phyloP scores from a whole-genome alignment of 371 early-diverging fungal species.

The Mortierella sp. region DNA sequence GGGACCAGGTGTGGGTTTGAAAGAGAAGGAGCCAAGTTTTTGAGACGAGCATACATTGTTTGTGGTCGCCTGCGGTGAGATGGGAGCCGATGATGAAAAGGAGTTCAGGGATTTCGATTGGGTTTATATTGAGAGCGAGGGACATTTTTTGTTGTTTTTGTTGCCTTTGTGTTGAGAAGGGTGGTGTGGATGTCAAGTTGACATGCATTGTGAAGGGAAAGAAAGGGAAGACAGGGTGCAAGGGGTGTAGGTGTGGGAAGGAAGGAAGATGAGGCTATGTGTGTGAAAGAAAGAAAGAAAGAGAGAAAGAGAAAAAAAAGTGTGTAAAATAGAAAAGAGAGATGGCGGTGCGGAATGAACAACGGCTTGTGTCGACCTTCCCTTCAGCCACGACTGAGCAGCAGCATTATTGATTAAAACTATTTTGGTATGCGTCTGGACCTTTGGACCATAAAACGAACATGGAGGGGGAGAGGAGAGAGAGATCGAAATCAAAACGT shows the following conservation, averaged over 20 bases:
- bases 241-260: background rate
- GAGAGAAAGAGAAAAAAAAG: background rate
- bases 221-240: background rate
- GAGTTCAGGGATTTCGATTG: constrained; percentile 46
- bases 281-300: background rate
- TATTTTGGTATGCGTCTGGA: too few relatives aligned
- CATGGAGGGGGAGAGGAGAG: too few relatives aligned
- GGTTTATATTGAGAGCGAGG: constrained; percentile 28
- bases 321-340: background rate
- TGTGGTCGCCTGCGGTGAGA: constrained; percentile 31
- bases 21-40: constrained; percentile 29
- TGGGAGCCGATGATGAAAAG: constrained; percentile 31
- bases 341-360: background rate
- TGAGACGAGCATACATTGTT: constrained; percentile 45
- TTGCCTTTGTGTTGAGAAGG: too few relatives aligned
- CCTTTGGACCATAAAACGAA: too few relatives aligned
- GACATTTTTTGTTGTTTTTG: constrained; percentile 21
- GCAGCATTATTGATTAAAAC: too few relatives aligned
- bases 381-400: background rate
- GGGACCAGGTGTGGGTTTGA: constrained; percentile 26
- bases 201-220: too few relatives aligned
- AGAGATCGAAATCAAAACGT: too few relatives aligned
- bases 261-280: too few relatives aligned
- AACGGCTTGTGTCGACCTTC: too few relatives aligned
- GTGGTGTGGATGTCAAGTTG: background rate